Evolutionary conservation across 2,329 filamentous ascomycete genomes (phyloP), one percentile per base, ranked within the genome.

Genomic region (Apiospora hydei): DNA sequence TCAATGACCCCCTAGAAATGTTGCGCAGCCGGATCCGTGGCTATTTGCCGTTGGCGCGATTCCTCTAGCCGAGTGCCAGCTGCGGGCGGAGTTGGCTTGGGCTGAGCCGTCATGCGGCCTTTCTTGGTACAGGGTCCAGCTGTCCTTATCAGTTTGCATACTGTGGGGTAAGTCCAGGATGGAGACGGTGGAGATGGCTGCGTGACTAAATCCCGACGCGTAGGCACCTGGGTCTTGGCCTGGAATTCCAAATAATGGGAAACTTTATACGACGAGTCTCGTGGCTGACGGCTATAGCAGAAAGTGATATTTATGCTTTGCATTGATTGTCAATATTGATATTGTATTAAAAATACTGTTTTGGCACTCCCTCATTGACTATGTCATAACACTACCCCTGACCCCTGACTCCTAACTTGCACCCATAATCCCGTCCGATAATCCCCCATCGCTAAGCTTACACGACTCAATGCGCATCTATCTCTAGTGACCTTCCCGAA

Each of bases 91-190:
- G 26, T 61, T 34, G 7, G 18, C 13, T 14, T 3, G 16, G 7
- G 53, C 53, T 57, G 44, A 47, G 44, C 46, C 46, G 38, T 61
- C 53, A 61, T 38, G 53, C 53, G 53, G 21, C 53, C 30, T 34
- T 6, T 49, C 18, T 49, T 34, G 53, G 16, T n/a, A 11, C 16
- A 4, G 10, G 16, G 53, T 61, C 18, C 34, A 61, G 53, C 53
- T 61, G 53, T 38, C 30, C 53, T 61, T 61, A 61, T 61, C 53
- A 7, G 24, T 26, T 26, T 14, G 24, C 2, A 10, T 38, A 21
- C 10, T 10, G 53, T 38, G 53, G 53, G 53, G 53, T 61, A 61
- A 10, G 8, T 7, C 46, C 7, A 49, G 46, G 46, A 49, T 49
- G 46, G 16, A 18, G 16, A 3, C 30, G 30, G 53, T 61, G 53